Base-by-base conservation (phyloP, 2,329 filamentous ascomycete genomes). In the Neoascochyta sp. region DNA sequence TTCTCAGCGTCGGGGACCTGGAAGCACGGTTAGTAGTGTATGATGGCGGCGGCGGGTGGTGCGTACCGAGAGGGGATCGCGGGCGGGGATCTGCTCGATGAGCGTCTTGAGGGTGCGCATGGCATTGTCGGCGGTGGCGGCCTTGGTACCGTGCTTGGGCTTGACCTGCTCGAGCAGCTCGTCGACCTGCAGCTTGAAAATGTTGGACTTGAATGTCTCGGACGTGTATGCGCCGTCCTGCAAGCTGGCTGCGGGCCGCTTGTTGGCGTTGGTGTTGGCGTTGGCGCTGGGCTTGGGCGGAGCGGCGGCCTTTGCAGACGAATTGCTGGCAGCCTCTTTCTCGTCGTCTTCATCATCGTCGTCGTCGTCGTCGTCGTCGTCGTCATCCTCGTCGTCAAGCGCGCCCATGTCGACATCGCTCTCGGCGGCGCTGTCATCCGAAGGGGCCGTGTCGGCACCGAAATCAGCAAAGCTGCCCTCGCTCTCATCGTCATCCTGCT, bases 1-100 rank as follows among this genome's bases (percentile, higher is more conserved):
- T 74, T 76, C 54, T 80, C 70, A 0, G 86, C 87, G 47, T 92
- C 79, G 18, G 65, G 47, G 29, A 92, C 74, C 83, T 87, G 44
- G 4, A n/a, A 2, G 24, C n/a, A n/a, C n/a, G n/a, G n/a, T 57
- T 30, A 58, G 47, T 21, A 24, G 16, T 7, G 3, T 5, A 3
- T 4, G 12, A 3, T 8, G 2, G 11, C 3, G 9, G 10, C 5
- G 9, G 7, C 2, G 3, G 16, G 7, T 4, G 4, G 7, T 2
- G 23, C 52, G 30, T 51, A 70, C 68, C 17, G 67, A 50, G 26
- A 73, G 62, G 14, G 75, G 60, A 10, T 66, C 64, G 29, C 66
- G 66, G 25, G 70, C 64, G 9, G 74, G 70, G 19, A 81, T 68
- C 11, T 63, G 58, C 59, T 81, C 77, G 42, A 83, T 76, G 11